Percentiles rank a stretch among this genome's conserved stretches.
These are phyloP conservation scores for Schizonepeta tenuifolia DNA, from an alignment of 257 asterid genomes.

Conservation along the genomic window DNA sequence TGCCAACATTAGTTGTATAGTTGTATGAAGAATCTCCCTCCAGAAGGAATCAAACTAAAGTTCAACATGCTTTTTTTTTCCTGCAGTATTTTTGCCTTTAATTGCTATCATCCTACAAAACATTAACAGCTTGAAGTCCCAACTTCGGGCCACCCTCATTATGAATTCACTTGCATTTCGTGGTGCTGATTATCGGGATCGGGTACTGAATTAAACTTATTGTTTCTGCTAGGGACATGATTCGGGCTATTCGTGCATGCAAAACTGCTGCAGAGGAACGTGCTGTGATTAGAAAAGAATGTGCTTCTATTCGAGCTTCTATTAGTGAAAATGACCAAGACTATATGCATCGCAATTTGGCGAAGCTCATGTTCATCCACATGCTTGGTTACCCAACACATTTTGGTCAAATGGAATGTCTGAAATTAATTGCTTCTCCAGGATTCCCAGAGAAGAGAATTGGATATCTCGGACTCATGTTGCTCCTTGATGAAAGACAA, in stretches of 20 bases:
- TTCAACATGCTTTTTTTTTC: background rate
- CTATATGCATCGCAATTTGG: constrained; percentile 92
- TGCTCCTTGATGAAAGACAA: constrained; percentile 99
- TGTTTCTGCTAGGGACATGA: constrained; percentile 89
- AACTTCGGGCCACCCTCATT: background rate
- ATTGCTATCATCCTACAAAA: background rate
- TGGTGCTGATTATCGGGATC: constrained; percentile 8
- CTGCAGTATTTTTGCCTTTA: background rate
- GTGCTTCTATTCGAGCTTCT: constrained; percentile 96
- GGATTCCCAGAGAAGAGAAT: constrained; percentile 99
- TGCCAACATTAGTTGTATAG: constrained; percentile 18
- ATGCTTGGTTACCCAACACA: constrained; percentile 99
- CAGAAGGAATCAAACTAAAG: constrained; percentile 6
- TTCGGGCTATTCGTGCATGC: constrained; percentile 93
- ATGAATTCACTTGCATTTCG: constrained; percentile 15
- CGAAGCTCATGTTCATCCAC: constrained; percentile 99
- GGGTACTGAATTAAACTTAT: constrained; percentile 14
- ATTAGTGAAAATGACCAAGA: constrained; percentile 91
- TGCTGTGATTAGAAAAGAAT: constrained; percentile 93
- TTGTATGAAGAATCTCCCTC: background rate
- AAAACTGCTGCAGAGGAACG: constrained; percentile 99
- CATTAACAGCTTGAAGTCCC: background rate
- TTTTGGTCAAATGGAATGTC: constrained; percentile 99
- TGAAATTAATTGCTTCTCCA: constrained; percentile 89
- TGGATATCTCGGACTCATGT: constrained; percentile 98